These are phyloP conservation scores for Gastrolobium villosum DNA, from an alignment of 306 rosid species.

Conservation along the genomic window DNA sequence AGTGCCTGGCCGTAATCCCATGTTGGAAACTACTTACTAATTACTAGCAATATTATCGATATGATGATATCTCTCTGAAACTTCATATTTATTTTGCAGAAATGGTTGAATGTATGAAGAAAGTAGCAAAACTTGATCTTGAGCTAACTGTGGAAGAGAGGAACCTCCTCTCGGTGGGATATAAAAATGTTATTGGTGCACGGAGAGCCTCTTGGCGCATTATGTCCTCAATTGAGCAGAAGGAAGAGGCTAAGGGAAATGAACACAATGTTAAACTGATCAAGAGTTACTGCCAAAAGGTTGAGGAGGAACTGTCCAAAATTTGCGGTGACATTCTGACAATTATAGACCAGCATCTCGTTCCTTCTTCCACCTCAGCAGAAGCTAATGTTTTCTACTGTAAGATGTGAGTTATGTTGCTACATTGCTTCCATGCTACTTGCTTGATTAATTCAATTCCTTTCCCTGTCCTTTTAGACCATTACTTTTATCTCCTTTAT, in stretches of 20 bases:
- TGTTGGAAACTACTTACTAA: slow-evolving; percentile 22
- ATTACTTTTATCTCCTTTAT: slow-evolving; percentile 32
- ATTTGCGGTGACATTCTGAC: slow-evolving; percentile 87
- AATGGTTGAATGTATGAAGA: slow-evolving; percentile 98
- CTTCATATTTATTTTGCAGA: slow-evolving; percentile 61
- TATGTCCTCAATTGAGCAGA: slow-evolving; percentile 98
- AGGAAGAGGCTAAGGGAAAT: slow-evolving; percentile 95
- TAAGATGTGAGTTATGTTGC: slow-evolving; percentile 82
- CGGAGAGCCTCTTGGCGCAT: slow-evolving; percentile 98
- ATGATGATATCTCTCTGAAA: slow-evolving; percentile 34
- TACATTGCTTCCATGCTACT: neutral
- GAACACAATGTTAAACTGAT: slow-evolving; percentile 90
- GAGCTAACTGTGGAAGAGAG: slow-evolving; percentile 98
- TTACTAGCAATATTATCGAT: neutral
- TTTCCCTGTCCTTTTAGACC: neutral
- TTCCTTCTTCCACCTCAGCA: slow-evolving; percentile 85
- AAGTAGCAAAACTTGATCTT: slow-evolving; percentile 86
- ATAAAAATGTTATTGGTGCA: slow-evolving; percentile 97
- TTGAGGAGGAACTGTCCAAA: slow-evolving; percentile 94
- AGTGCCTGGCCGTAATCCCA: neutral
- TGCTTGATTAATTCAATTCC: slow-evolving; percentile 34
- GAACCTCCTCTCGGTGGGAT: slow-evolving; percentile 97
- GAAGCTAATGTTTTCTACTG: slow-evolving; percentile 96
- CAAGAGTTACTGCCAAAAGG: slow-evolving; percentile 89
- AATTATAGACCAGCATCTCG: slow-evolving; percentile 82